These are phyloP conservation scores for Cladosporium sp. DNA, from an alignment of 2,329 filamentous ascomycete genomes.

Conservation along the genomic window DNA sequence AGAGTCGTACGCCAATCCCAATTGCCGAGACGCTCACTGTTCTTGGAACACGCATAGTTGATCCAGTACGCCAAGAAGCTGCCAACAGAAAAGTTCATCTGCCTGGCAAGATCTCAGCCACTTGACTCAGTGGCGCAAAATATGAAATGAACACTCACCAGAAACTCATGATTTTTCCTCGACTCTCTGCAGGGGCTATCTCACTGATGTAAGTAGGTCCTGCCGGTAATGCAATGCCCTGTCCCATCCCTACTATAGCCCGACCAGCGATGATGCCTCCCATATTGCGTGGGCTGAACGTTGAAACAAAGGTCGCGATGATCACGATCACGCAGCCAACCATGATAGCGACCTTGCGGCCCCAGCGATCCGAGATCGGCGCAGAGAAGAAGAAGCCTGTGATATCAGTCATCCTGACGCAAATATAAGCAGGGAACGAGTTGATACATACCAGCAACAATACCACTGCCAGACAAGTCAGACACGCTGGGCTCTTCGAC, in stretches of 20 bases:
- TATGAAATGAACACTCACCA: neutral
- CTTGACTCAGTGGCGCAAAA: neutral
- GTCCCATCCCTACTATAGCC: neutral
- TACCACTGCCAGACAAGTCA: neutral
- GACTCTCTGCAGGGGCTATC: slow-evolving; percentile 5
- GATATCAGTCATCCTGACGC: neutral
- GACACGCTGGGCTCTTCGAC: neutral
- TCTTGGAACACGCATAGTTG: slow-evolving; percentile 8
- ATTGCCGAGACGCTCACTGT: slow-evolving; percentile 1
- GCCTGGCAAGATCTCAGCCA: neutral
- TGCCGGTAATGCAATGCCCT: slow-evolving; percentile 3
- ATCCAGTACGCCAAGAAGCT: slow-evolving; percentile 9
- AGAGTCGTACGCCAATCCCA: slow-evolving; percentile 8
- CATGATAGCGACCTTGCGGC: slow-evolving; percentile 43
- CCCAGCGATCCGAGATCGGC: slow-evolving; percentile 37
- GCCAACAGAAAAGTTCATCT: slow-evolving; percentile 7
- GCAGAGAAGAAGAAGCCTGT: slow-evolving; percentile 25
- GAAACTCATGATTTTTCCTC: slow-evolving; percentile 1
- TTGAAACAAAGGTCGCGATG: slow-evolving; percentile 33
- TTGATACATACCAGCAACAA: slow-evolving; percentile 2
- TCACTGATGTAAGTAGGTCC: slow-evolving; percentile 8
- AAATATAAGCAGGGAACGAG: neutral
- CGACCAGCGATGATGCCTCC: slow-evolving; percentile 3
- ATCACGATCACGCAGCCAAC: slow-evolving; percentile 42
- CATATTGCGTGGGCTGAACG: slow-evolving; percentile 12